Base-by-base conservation (phyloP, 169 alveolate genomes). In the Plasmodium relictum region DNA sequence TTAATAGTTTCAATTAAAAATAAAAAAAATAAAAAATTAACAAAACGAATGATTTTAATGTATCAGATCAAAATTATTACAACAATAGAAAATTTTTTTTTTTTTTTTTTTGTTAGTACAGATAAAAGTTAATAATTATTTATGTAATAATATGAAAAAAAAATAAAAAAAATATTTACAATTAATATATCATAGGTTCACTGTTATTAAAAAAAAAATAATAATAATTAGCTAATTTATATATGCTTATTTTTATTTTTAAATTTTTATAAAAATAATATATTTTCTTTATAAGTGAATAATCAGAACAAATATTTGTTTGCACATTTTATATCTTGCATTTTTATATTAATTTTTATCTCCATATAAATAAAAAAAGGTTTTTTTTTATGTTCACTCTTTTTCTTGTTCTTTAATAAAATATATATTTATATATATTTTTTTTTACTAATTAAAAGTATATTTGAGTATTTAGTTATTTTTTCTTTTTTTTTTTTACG, bases 171-270 rank as follows among this genome's bases (percentile, higher is more conserved):
- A 45, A 76, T 24, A 16, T 14, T 58, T 37, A 45, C 41, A 18
- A 6, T 18, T 31, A 70, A 78, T 78, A 20, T 78, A 24, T 52
- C 71, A 24, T 71, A 78, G 83, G 74, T 54, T 78, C 65, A 24
- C 74, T 78, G 61, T 78, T 71, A 61, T 26, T 20, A 24, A 8
- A 54, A 20, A 56, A 14, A 74, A 68, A 18, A 66, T 7, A 26
- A 22, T 56, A 9, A 31, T 54, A n/a, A 56, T 7, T 74, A 56
- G 22, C 5, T 16, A 45, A 48, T 22, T 26, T 22, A 31, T 65
- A 48, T 65, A 65, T 48, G 56, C 14, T 22, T 65, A 65, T 42
- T n/a, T 71, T 31, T 20, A 59, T 59, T 7, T 20, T 59, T 59
- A 59, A n/a, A 22, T 59, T 20, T 22, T 59, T 59, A 6, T 59